phyloP scores from a whole-genome alignment of 768 basidiomycete genomes.

The Leucocoprinus sp. region DNA sequence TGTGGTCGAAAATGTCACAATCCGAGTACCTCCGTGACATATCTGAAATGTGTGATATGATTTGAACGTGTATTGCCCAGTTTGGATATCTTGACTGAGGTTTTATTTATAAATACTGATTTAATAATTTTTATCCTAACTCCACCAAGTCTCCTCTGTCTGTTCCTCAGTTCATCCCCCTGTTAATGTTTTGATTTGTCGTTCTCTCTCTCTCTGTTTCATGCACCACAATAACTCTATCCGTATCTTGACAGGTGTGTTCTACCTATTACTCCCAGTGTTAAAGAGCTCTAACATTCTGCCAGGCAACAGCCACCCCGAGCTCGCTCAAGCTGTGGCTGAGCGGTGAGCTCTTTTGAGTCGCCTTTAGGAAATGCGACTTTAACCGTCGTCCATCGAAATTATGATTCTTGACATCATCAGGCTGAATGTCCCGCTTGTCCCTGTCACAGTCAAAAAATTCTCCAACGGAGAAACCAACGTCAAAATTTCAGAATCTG shows the following conservation, averaged over 20 bases:
- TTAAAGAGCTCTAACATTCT: constrained; percentile 14
- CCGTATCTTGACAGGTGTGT: constrained; percentile 64
- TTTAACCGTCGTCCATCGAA: constrained; percentile 12
- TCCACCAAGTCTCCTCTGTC: constrained; percentile 13
- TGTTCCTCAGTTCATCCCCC: constrained; percentile 11
- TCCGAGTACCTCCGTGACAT: constrained; percentile 43
- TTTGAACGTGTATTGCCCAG: constrained; percentile 3
- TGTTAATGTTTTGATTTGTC: constrained; percentile 31
- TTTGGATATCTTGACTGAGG: constrained; percentile 40
- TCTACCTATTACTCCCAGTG: constrained; percentile 1
- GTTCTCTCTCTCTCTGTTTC: constrained; percentile 13
- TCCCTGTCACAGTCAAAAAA: constrained; percentile 77
- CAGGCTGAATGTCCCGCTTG: constrained; percentile 86
- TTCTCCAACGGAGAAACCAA: constrained; percentile 96
- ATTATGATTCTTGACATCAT: constrained; percentile 36
- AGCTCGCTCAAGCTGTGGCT: constrained; percentile 91
- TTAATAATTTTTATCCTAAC: constrained; percentile 22
- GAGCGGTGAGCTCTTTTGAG: constrained; percentile 81
- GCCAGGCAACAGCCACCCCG: constrained; percentile 95
- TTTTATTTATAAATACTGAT: constrained; percentile 25
- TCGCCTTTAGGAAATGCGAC: constrained; percentile 27
- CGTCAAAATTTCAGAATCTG: constrained; percentile 90
- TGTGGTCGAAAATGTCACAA: constrained; percentile 92
- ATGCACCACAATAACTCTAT: constrained; percentile 84
- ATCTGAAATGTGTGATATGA: constrained; percentile 7